Evolutionary conservation across 2,329 filamentous ascomycete genomes (phyloP).

Genomic region (Paraphoma chrysanthemicola): DNA sequence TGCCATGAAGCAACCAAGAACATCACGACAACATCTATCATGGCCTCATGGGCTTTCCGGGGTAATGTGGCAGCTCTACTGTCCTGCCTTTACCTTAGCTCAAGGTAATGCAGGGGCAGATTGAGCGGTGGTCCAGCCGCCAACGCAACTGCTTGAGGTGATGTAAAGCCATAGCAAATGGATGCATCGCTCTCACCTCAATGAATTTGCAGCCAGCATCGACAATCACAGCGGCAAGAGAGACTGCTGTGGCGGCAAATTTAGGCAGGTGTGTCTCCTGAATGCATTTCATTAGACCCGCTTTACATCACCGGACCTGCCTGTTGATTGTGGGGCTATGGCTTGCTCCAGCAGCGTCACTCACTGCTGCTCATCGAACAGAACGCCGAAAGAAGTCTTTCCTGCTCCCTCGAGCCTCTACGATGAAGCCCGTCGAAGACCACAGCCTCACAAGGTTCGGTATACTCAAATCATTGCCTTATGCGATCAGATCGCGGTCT

Average conservation of each 20-base stretch:
- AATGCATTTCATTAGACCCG: background rate
- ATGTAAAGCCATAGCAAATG: background rate
- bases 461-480: too few species aligned
- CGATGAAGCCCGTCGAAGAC: too few species aligned
- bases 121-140: constrained; percentile 1
- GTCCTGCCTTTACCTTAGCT: constrained; percentile 2
- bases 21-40: background rate
- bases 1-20: background rate
- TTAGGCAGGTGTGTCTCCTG: background rate
- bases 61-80: background rate
- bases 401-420: too few species aligned
- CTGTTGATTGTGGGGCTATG: background rate
- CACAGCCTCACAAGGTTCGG: too few species aligned
- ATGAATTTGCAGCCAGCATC: background rate
- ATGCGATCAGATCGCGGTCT: too few species aligned
- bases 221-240: constrained; percentile 2
- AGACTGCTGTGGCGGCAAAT: background rate
- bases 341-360: background rate
- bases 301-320: background rate
- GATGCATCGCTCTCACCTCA: constrained; percentile 6
- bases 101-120: background rate
- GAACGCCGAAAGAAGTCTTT: too few species aligned
- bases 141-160: background rate
- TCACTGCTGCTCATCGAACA: background rate
- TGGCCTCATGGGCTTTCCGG: background rate